These are phyloP conservation scores for Saccharum spontaneum DNA, from an alignment of 176 grass and related monocot species.

Conservation along the genomic window DNA sequence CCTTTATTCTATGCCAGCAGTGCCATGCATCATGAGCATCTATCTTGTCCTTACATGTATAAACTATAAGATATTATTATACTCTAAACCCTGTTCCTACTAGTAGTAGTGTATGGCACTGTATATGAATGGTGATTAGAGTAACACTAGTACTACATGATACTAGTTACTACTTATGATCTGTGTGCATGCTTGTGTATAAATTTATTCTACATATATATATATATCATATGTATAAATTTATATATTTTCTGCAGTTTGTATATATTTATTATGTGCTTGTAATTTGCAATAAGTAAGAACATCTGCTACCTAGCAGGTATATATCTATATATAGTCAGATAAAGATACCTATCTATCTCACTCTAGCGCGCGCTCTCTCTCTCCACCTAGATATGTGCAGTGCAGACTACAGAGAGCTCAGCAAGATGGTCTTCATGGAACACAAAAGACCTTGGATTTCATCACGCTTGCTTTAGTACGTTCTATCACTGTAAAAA, in stretches of 20 bases:
- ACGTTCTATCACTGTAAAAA: slow-evolving; percentile 60
- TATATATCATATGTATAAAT: no score
- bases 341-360: not conserved
- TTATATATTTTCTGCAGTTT: not conserved
- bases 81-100: not conserved
- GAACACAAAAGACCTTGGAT: slow-evolving; percentile 41
- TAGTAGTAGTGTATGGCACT: not conserved
- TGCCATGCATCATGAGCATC: slow-evolving; percentile 13
- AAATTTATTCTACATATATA: no score
- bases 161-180: not conserved
- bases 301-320: not conserved
- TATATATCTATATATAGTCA: not conserved
- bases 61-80: not conserved
- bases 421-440: slow-evolving; percentile 18
- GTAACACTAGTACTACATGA: not conserved
- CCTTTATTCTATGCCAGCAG: slow-evolving; percentile 30
- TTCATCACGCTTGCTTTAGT: slow-evolving; percentile 36
- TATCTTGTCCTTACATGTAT: slow-evolving; percentile 13
- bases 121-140: not conserved
- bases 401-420: not conserved
- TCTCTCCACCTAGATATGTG: slow-evolving; percentile 8
- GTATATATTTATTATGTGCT: not conserved
- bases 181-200: not conserved
- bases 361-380: not conserved
- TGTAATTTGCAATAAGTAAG: not conserved